Evolutionary conservation across 2,329 filamentous ascomycete genomes (phyloP).

Genomic region (Talaromyces sp.): DNA sequence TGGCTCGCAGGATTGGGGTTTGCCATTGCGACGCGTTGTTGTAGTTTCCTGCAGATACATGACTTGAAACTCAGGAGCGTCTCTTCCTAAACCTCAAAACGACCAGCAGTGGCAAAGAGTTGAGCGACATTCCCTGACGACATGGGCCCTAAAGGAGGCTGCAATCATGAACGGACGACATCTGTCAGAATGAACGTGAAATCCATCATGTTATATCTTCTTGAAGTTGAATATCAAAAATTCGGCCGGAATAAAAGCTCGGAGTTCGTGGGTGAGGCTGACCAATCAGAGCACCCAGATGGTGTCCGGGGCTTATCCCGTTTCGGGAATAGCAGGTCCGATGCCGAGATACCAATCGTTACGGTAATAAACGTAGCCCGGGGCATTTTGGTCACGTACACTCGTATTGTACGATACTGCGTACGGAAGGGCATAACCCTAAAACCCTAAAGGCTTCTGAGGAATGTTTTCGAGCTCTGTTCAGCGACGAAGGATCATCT

Average conservation of each 20-base stretch:
- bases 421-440: background rate
- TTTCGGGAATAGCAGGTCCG: background rate
- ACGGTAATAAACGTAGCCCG: background rate
- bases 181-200: background rate
- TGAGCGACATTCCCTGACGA: background rate
- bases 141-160: background rate
- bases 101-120: background rate
- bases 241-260: slow-evolving; percentile 6
- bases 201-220: no score
- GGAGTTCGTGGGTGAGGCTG: background rate
- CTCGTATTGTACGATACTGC: background rate
- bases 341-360: background rate
- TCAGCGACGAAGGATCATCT: no score
- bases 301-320: background rate
- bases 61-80: background rate
- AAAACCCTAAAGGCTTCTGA: background rate
- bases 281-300: background rate
- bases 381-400: background rate
- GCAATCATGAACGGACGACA: background rate
- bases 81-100: background rate
- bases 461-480: no score
- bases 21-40: slow-evolving; percentile 32
- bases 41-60: slow-evolving; percentile 12
- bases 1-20: slow-evolving; percentile 34
- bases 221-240: background rate